Evolutionary conservation across 164 flowering plant species (phyloP), one percentile per base, ranked within the genome.

Genomic region (Stephania cephalantha): DNA sequence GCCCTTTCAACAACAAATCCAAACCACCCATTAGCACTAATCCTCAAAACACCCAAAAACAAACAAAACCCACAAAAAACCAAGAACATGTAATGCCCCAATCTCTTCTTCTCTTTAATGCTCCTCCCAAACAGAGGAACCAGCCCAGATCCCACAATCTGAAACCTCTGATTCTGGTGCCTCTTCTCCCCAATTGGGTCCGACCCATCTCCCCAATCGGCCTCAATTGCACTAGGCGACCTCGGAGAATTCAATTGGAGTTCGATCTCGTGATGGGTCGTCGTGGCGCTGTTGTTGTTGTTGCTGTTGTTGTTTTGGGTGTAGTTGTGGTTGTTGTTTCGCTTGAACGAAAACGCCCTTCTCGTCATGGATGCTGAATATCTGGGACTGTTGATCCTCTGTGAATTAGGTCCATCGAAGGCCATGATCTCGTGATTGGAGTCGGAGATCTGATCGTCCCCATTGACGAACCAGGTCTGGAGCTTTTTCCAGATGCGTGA

Each of bases 31-130:
- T 76, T 79, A 7, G 87, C 90, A 81, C 87, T 88, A 80, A 95
- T 87, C 92, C 88, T 95, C 68, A 91, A 79, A 81, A 90, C 83
- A 46, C 97, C 99, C 84, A 86, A 66, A 73, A 92, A 86, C 86
- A 95, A 84, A 64, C 97, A 93, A 35, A 87, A 80, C 73, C 95
- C 98, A 82, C 98, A 92, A 71, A 93, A 93, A 63, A 83, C 70
- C n/a, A 92, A 82, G 80, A 95, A 93, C 95, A 95, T 87, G 90
- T 81, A 90, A 70, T 91, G 96, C 65, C 95, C 97, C 69, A 91
- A 73, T 75, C 84, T 87, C 85, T 81, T 91, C 86, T 61, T 90
- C 79, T 84, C 94, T 78, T 84, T 86, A 9, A 85, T 71, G 71
- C 46, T 83, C 73, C 71, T 78, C 55, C 74, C 73, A 64, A 78